phyloP scores from a whole-genome alignment of 108 stramenopile genomes.

The Aureococcus anophagefferens region DNA sequence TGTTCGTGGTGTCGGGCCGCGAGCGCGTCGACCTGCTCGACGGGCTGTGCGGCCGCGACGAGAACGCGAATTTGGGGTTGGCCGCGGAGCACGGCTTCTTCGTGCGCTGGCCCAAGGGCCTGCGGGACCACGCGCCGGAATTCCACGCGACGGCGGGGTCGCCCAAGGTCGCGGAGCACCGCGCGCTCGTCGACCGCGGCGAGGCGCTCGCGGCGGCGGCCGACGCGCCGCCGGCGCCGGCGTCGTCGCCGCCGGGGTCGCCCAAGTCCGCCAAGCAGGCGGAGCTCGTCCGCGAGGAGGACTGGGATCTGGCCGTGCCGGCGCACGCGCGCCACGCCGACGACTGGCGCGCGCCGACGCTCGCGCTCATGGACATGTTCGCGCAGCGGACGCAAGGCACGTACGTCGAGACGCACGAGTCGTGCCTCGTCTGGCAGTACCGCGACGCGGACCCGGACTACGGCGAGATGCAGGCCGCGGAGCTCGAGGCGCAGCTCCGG shows the following conservation, averaged over 20 bases:
- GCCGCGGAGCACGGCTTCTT: conserved; percentile 46
- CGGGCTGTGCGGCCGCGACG: conserved; percentile 9
- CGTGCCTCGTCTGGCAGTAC: conserved; percentile 53
- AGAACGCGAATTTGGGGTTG: conserved; percentile 21
- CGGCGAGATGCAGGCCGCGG: conserved; percentile 61
- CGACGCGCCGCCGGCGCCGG: background rate
- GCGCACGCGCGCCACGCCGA: background rate
- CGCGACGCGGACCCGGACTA: conserved; percentile 61
- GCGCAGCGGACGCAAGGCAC: conserved; percentile 53
- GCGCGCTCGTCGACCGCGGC: too few species aligned
- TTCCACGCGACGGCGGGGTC: background rate
- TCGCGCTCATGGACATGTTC: conserved; percentile 51
- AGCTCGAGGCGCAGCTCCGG: conserved; percentile 93
- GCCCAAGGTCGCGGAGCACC: background rate
- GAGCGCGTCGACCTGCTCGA: conserved; percentile 25
- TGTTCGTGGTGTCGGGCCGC: conserved; percentile 42
- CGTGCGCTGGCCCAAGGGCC: conserved; percentile 5
- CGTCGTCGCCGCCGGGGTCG: conserved; percentile 14
- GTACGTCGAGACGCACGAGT: conserved; percentile 55
- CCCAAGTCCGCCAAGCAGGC: background rate
- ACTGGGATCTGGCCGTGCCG: background rate
- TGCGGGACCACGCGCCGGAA: background rate
- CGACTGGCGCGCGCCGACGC: conserved; percentile 35
- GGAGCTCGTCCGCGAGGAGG: background rate
- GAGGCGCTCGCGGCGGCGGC: background rate